A percentile compares a stretch with the other conserved stretches of the same genome.
Conservation (phyloP, 129 eudicot species). For the Smallanthus sonchifolius region DNA sequence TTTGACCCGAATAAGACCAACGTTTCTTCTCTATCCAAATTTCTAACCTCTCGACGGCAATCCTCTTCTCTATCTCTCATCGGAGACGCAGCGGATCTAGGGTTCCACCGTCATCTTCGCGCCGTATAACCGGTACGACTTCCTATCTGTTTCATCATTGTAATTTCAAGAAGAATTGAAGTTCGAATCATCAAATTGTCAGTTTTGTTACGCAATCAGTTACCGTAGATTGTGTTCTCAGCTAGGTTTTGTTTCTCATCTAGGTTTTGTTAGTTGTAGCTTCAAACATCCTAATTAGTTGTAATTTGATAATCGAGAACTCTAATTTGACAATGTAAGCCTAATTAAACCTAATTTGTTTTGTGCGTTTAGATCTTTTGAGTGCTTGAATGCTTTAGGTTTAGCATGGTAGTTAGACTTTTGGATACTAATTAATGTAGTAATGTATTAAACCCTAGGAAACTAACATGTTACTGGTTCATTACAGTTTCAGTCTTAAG, state of each 20-base stretch:
- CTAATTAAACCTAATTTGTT: background rate
- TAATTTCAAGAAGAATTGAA: constrained; percentile 13
- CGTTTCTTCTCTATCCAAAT: constrained; percentile 24
- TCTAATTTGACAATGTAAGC: background rate
- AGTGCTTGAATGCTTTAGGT: background rate
- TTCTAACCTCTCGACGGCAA: constrained; percentile 25
- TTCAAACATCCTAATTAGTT: background rate
- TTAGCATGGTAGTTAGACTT: background rate
- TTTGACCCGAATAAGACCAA: constrained; percentile 32
- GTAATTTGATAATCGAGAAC: background rate
- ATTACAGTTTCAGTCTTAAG: background rate
- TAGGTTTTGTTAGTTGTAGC: background rate
- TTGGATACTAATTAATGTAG: background rate
- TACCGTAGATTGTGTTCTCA: constrained; percentile 10
- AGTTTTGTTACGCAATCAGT: constrained; percentile 16
- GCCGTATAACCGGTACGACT: background rate
- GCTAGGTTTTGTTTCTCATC: constrained; percentile 12
- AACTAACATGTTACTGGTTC: background rate
- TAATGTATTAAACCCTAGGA: background rate
- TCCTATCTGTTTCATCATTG: background rate
- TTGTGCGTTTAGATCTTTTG: background rate
- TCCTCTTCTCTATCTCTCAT: constrained; percentile 16
- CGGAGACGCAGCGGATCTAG: constrained; percentile 33
- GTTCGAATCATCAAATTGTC: constrained; percentile 11
- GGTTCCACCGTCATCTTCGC: constrained; percentile 5